Percentiles rank a stretch among this genome's conserved stretches.
Conservation (phyloP, 352 stramenopile species). For the Pythium myriotylum region DNA sequence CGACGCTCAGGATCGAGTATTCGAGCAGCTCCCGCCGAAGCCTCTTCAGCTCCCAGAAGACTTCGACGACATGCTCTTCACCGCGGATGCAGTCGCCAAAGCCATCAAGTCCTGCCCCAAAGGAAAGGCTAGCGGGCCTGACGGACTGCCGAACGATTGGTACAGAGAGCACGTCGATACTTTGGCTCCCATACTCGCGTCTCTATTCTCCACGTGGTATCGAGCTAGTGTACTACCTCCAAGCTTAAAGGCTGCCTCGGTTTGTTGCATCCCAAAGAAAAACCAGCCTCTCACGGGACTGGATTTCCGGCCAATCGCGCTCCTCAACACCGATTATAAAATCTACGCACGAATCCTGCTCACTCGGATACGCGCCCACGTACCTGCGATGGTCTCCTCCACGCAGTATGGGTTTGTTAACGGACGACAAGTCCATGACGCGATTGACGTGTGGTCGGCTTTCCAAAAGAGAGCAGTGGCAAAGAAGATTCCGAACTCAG, state of each 20-base stretch:
- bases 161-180: background rate
- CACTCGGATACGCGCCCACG: background rate
- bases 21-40: too few relatives aligned
- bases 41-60: too few relatives aligned
- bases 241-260: background rate
- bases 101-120: too few relatives aligned
- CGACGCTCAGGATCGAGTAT: too few relatives aligned
- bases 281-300: background rate
- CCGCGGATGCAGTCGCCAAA: too few relatives aligned
- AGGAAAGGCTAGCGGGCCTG: too few relatives aligned
- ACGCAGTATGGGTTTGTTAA: background rate
- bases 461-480: background rate
- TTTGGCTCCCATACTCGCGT: background rate
- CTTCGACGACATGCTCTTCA: too few relatives aligned
- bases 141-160: slow-evolving; percentile 1
- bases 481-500: background rate
- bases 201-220: background rate
- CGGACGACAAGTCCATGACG: slow-evolving; percentile 1
- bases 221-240: background rate
- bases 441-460: background rate
- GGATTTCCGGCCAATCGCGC: background rate
- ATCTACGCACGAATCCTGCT: background rate
- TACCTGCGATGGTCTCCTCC: background rate
- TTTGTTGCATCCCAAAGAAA: background rate
- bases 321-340: slow-evolving; percentile 3